Evolutionary conservation across 305 asterid genomes (phyloP), one percentile per base, ranked within the genome.

Genomic region (Rubia tinctorum): DNA sequence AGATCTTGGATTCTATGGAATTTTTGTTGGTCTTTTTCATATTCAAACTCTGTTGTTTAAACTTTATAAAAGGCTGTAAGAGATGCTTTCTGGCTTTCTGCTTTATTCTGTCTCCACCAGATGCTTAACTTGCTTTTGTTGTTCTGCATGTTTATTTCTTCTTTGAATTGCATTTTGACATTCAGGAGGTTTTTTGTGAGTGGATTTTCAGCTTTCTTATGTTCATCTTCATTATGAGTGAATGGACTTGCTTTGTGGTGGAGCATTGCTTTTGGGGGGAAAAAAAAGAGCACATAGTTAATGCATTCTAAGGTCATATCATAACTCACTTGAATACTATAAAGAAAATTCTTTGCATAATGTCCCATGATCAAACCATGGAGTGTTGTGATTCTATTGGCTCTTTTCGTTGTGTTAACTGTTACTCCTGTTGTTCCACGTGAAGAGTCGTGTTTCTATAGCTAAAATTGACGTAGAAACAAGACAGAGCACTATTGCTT

Each of bases 191-290:
- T 18, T 42, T 72, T 7, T 47, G 34, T 39, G 13, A 45, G 66
- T 64, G 73, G 67, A 59, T 71, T 49, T 25, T 14, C 3, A 14
- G 53, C 18, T 64, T 40, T 55, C 60, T 55, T 58, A 71, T n/a
- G 72, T 17, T 67, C 45, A 55, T 53, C 34, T 30, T 30, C 59
- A 53, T 53, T 53, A 53, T 65, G 22, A 22, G 62, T 37, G 49
- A 77, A 77, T 43, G 77, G 73, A 59, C 40, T 59, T 43, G 10
- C 77, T 77, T 66, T 72, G n/a, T 53, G 27, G 43, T 70, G 55
- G 62, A 53, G 15, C 56, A 43, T 65, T 77, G 73, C 72, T 55
- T 73, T 64, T 66, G 22, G 22, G 7, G 10, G 6, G 5, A 9
- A 58, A 58, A 34, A 44, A 66, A 66, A 76, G 64, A 45, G 65